A percentile compares a stretch with the other conserved stretches of the same genome.
phyloP scores from a whole-genome alignment of 441 rosid species.

The Populus hybrid region DNA sequence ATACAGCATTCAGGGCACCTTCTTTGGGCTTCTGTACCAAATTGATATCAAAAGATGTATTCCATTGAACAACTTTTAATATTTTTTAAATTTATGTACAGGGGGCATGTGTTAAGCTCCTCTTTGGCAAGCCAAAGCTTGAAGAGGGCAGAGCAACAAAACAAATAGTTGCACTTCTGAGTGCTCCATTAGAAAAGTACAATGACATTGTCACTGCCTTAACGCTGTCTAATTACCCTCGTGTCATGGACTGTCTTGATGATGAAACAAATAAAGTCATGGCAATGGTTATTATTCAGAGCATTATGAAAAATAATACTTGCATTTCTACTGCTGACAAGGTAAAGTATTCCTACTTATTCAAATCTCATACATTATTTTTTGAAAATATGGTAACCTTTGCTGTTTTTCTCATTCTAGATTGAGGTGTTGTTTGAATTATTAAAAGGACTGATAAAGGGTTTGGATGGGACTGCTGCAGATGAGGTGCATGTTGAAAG shows the following conservation, averaged over 20 bases:
- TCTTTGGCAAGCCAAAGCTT: conserved; percentile 67
- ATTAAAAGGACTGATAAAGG: conserved; percentile 81
- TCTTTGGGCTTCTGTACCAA: background rate
- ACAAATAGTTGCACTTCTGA: conserved; percentile 91
- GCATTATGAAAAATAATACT: conserved; percentile 90
- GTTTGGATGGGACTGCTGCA: conserved; percentile 64
- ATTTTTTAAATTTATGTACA: conserved; percentile 24
- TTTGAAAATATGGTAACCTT: conserved; percentile 11
- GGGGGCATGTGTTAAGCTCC: conserved; percentile 93
- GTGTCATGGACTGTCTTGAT: conserved; percentile 80
- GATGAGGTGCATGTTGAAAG: conserved; percentile 42
- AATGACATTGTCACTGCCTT: conserved; percentile 83
- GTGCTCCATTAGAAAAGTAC: conserved; percentile 96
- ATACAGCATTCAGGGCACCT: background rate
- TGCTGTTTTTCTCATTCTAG: conserved; percentile 32
- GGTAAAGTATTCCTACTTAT: conserved; percentile 36
- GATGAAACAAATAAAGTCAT: conserved; percentile 83
- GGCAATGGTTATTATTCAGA: conserved; percentile 90
- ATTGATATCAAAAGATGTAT: background rate
- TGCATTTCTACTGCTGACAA: conserved; percentile 72
- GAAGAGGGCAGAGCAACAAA: conserved; percentile 81
- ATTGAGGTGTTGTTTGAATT: conserved; percentile 90
- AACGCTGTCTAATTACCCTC: conserved; percentile 80
- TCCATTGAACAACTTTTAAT: background rate
- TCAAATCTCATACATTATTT: conserved; percentile 6